Base-by-base conservation (phyloP, 1,139 yeast genomes). In the Yamadazyma dendronema region DNA sequence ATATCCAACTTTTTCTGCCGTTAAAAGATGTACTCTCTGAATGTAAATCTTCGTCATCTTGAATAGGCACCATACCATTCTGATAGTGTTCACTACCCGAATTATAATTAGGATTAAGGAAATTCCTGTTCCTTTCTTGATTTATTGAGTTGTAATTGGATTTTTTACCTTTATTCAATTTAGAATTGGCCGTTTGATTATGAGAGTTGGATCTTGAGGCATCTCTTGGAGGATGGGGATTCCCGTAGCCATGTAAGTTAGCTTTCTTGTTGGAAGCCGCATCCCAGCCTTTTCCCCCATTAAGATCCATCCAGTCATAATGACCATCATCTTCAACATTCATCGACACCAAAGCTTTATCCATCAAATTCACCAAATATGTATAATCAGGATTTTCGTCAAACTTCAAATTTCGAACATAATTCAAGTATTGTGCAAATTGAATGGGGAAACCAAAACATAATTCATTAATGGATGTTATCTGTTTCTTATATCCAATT, bases 251-350 rank as follows among this genome's bases (percentile, higher is more conserved):
- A 59, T 84, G 92, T 43, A 84, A 62, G 50, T 84, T 84, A 39
- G 92, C 88, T 58, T 84, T 84, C 56, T 83, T 84, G 57, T 84
- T 84, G 46, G 84, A 77, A 4, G 84, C 67, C 19, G 84, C 77
- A 61, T 84, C 94, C 92, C 92, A 84, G 29, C 94, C 94, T 54
- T 77, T 76, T 37, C 94, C 94, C 33, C 81, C 81, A 53, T 84
- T 84, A 48, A 84, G 64, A 50, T 81, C 81, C 90, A 84, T 83
- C 94, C 94, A 84, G 57, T 84, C 94, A 52, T 82, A 84, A 52
- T 81, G 83, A 13, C 81, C 84, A 57, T 82, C 89, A 28, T 75
- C 79, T 39, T 47, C 47, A 5, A 39, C 36, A 28, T 48, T 49
- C 17, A 65, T 56, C 2, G 67, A 57, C 8, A 54, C 46, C 42